A percentile compares a stretch with the other conserved stretches of the same genome.
Conservation (phyloP, 345 rosid genomes). For the Reutealis trisperma region DNA sequence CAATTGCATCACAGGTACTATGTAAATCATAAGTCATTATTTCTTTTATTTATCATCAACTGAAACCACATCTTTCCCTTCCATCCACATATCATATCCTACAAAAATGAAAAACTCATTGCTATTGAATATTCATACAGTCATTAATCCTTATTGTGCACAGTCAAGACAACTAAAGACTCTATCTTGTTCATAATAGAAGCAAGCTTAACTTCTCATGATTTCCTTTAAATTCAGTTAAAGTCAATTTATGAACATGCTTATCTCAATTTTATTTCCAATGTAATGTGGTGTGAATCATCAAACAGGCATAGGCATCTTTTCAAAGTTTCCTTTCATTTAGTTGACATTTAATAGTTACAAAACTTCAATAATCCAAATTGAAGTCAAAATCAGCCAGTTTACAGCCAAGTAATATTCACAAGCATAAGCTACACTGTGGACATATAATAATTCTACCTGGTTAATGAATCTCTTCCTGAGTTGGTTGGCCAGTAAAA, state of each 20-base stretch:
- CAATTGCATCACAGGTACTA: neutral
- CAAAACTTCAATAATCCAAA: neutral
- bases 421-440: neutral
- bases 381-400: neutral
- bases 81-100: neutral
- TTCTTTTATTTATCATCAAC: neutral
- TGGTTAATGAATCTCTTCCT: constrained; percentile 77
- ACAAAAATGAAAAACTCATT: neutral
- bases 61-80: neutral
- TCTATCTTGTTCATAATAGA: neutral
- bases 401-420: neutral
- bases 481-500: constrained; percentile 70
- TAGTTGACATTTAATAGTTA: neutral
- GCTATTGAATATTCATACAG: neutral
- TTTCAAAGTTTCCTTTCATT: neutral
- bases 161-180: neutral
- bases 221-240: neutral
- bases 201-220: neutral
- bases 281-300: neutral
- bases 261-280: neutral
- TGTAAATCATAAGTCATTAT: neutral
- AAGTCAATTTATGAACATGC: neutral
- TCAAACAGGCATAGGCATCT: neutral
- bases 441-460: constrained; percentile 37
- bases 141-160: neutral